These are phyloP conservation scores for Debaryomyces singareniensis DNA, from an alignment of 1,139 yeast species.

Conservation along the genomic window DNA sequence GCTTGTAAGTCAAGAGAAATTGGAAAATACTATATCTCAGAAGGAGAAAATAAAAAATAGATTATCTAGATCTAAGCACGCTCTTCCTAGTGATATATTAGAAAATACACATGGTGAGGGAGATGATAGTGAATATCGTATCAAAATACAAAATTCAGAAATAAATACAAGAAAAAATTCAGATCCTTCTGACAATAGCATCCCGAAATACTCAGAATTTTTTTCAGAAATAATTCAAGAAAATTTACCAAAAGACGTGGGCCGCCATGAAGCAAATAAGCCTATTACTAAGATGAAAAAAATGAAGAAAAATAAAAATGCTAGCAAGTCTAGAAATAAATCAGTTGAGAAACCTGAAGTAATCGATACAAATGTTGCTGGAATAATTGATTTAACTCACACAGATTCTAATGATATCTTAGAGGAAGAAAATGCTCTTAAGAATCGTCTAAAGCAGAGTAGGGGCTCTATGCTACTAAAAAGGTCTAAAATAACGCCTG, in stretches of 20 bases:
- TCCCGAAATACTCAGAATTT: not conserved
- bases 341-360: constrained; percentile 13
- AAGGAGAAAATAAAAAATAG: not conserved
- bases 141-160: constrained; percentile 8
- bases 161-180: constrained; percentile 5
- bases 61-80: constrained; percentile 20
- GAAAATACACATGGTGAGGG: constrained; percentile 11
- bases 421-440: constrained; percentile 42
- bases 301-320: constrained; percentile 23
- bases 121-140: constrained; percentile 9
- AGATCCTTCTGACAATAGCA: not conserved
- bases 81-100: constrained; percentile 11
- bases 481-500: constrained; percentile 27
- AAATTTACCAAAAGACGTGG: not conserved
- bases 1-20: constrained; percentile 24
- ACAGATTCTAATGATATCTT: constrained; percentile 22
- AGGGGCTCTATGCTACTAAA: constrained; percentile 34
- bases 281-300: constrained; percentile 44
- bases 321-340: constrained; percentile 8
- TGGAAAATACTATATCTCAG: constrained; percentile 3
- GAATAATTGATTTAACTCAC: constrained; percentile 12
- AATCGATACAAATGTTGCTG: constrained; percentile 28
- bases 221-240: not conserved
- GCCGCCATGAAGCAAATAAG: constrained; percentile 13
- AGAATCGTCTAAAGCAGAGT: constrained; percentile 29